phyloP scores from a whole-genome alignment of 345 rosid genomes.

The Gossypium herbaceum region DNA sequence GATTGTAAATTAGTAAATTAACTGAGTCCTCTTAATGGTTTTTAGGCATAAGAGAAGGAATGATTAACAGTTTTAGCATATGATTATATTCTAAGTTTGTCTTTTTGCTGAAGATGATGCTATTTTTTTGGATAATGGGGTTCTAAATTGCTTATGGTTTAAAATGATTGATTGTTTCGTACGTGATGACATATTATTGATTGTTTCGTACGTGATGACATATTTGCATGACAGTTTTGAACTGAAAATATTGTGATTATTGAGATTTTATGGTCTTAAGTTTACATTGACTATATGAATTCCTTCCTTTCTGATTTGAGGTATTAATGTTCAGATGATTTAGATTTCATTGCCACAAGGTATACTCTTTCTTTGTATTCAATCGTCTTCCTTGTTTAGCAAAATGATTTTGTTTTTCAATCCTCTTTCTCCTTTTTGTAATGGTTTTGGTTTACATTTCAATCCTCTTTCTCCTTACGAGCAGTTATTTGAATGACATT shows the following conservation, averaged over 20 bases:
- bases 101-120: not conserved
- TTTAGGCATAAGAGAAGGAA: constrained; percentile 9
- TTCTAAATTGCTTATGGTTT: not conserved
- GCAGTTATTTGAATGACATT: not conserved
- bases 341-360: not conserved
- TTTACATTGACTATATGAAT: not conserved
- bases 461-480: not conserved
- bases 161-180: not conserved
- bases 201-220: not conserved
- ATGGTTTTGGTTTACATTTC: not conserved
- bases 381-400: not conserved
- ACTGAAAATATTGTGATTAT: not conserved
- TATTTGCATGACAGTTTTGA: not conserved
- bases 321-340: not conserved
- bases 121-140: not conserved
- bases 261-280: not conserved
- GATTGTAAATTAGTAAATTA: constrained; percentile 1
- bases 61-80: not conserved
- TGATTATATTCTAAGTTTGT: not conserved
- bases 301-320: not conserved
- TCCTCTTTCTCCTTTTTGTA: not conserved
- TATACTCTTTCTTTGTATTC: not conserved
- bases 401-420: not conserved
- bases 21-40: not conserved
- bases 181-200: not conserved